These are phyloP conservation scores for Plenodomus biglobosus DNA, from an alignment of 2,329 filamentous ascomycete genomes.

Conservation along the genomic window DNA sequence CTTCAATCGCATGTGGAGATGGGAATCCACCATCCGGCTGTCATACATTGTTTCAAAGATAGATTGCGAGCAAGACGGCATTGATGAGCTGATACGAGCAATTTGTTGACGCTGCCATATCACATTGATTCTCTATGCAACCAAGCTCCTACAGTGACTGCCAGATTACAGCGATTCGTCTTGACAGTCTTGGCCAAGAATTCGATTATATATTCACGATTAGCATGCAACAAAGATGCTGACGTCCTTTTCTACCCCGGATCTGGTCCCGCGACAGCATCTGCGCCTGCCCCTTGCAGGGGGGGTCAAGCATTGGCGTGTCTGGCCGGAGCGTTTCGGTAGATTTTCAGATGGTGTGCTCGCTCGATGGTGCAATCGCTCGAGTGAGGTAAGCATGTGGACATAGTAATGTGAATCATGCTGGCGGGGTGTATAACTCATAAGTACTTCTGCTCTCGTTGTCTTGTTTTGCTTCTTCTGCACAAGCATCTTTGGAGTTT, in stretches of 20 bases:
- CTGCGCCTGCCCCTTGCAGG: constrained; percentile 7
- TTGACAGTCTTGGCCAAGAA: background rate
- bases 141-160: background rate
- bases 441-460: constrained; percentile 8
- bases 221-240: constrained; percentile 1
- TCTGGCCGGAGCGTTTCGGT: constrained; percentile 5
- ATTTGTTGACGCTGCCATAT: background rate
- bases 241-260: constrained; percentile 10
- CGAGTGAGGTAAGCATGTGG: constrained; percentile 12
- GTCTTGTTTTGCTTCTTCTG: background rate
- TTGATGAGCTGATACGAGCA: background rate
- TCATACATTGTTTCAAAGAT: constrained; percentile 2
- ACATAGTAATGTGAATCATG: constrained; percentile 11
- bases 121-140: background rate
- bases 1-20: background rate
- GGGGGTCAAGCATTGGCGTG: background rate
- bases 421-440: constrained; percentile 3
- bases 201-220: constrained; percentile 1
- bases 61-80: background rate
- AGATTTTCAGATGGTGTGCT: constrained; percentile 32
- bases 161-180: background rate
- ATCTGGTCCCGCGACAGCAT: constrained; percentile 6
- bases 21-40: constrained; percentile 9
- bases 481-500: background rate
- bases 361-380: constrained; percentile 37